These are phyloP conservation scores for Aeschynomene evenia DNA, from an alignment of 306 rosid genomes.

Conservation along the genomic window DNA sequence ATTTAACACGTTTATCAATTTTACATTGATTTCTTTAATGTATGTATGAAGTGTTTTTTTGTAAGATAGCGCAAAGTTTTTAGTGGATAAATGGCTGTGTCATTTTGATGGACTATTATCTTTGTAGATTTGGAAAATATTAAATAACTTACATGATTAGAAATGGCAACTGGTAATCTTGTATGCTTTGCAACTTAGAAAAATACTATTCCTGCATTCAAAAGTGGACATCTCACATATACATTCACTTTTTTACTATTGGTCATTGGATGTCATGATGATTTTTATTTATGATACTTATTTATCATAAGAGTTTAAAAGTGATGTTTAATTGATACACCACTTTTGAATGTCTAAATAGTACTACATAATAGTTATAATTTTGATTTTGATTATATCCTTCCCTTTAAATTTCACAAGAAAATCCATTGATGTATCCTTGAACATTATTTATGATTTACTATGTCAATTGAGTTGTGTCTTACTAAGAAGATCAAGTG, in stretches of 20 bases:
- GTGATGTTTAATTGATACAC: too few species aligned
- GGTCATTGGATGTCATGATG: too few species aligned
- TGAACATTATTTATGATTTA: constrained; percentile 1
- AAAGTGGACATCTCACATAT: too few species aligned
- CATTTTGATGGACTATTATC: not conserved
- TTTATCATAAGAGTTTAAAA: too few species aligned
- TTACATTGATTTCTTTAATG: too few species aligned
- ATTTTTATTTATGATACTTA: too few species aligned
- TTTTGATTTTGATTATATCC: not conserved
- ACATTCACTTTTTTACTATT: too few species aligned
- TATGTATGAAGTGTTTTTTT: not conserved
- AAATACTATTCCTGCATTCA: too few species aligned
- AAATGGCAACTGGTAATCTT: not conserved
- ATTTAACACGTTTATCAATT: too few species aligned
- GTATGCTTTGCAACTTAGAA: not conserved
- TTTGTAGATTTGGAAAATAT: not conserved
- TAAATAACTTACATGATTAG: not conserved
- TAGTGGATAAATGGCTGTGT: not conserved
- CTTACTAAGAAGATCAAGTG: constrained; percentile 1
- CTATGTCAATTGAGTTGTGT: not conserved
- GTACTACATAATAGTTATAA: not conserved
- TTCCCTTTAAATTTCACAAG: not conserved
- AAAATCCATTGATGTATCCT: constrained; percentile 9
- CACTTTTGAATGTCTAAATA: too few species aligned
- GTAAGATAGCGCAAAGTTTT: not conserved